Conservation (phyloP, 257 asterid species). For the Perilla frutescens region DNA sequence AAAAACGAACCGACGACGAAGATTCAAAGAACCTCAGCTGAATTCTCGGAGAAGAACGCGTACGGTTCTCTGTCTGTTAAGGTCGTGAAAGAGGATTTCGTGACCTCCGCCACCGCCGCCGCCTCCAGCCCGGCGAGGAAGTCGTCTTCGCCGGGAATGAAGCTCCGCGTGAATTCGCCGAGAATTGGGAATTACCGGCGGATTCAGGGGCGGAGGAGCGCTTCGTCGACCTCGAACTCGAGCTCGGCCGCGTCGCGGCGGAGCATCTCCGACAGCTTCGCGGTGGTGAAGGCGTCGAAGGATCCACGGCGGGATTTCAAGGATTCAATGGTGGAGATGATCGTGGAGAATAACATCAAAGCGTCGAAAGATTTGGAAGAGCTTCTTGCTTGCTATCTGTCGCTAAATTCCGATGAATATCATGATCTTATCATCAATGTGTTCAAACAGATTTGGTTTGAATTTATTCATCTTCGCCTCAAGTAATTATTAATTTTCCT, state of each 20-base stretch:
- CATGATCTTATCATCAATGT: conserved; percentile 65
- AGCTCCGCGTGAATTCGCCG: conserved; percentile 59
- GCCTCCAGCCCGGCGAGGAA: conserved; percentile 27
- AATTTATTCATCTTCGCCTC: conserved; percentile 43
- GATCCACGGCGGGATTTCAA: conserved; percentile 66
- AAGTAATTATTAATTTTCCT: conserved; percentile 9
- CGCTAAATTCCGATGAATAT: conserved; percentile 63
- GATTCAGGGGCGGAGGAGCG: conserved; percentile 50
- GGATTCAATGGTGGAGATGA: conserved; percentile 86
- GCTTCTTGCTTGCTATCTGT: conserved; percentile 65
- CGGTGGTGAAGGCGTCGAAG: conserved; percentile 64
- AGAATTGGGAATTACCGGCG: conserved; percentile 43
- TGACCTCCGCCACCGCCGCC: background rate
- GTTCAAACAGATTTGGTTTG: conserved; percentile 76
- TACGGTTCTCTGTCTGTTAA: conserved; percentile 44
- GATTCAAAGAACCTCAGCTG: conserved; percentile 35
- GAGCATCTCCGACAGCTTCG: conserved; percentile 55
- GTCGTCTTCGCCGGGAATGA: conserved; percentile 48
- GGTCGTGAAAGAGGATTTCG: conserved; percentile 41
- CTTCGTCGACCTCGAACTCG: conserved; percentile 29
- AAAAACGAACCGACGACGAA: conserved; percentile 33
- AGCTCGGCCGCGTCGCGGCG: conserved; percentile 36
- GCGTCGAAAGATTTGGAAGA: conserved; percentile 65
- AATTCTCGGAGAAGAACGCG: conserved; percentile 38
- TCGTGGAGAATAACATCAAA: conserved; percentile 58